Conservation (phyloP, 164 flowering plant species). For the Nymphaea thermarum region DNA sequence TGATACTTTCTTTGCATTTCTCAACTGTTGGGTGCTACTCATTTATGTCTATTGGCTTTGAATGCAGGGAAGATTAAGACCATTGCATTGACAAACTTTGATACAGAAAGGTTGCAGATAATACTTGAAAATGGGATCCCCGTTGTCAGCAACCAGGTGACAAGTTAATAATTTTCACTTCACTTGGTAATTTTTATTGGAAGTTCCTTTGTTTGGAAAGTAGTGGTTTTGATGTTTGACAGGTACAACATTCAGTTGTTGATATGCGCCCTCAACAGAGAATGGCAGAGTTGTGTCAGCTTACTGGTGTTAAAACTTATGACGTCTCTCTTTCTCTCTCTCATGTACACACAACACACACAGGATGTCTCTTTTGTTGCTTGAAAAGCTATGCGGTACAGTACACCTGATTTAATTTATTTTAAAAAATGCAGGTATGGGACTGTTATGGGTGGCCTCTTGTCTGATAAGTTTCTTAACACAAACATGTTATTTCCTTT, state of each 20-base stretch:
- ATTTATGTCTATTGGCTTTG: background rate
- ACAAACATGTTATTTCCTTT: slow-evolving; percentile 82
- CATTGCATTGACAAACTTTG: slow-evolving; percentile 92
- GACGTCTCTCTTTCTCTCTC: slow-evolving; percentile 67
- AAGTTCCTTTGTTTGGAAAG: background rate
- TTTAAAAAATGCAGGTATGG: slow-evolving; percentile 62
- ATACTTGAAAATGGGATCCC: slow-evolving; percentile 89
- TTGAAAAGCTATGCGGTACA: background rate
- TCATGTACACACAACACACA: background rate
- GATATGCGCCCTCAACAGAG: slow-evolving; percentile 98
- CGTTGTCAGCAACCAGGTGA: slow-evolving; percentile 92
- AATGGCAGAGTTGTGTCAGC: slow-evolving; percentile 95
- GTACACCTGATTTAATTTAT: background rate
- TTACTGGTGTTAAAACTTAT: slow-evolving; percentile 90
- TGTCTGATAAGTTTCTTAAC: slow-evolving; percentile 89
- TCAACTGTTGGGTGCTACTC: background rate
- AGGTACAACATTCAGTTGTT: slow-evolving; percentile 97
- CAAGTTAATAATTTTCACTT: background rate
- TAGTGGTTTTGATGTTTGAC: background rate
- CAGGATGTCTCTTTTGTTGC: background rate
- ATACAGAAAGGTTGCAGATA: slow-evolving; percentile 76
- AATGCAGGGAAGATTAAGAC: slow-evolving; percentile 93
- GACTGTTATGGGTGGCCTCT: slow-evolving; percentile 92
- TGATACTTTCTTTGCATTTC: background rate
- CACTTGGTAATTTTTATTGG: background rate